Evolutionary conservation across 305 asterid genomes (phyloP).

Genomic region (Petunia hybrid): DNA sequence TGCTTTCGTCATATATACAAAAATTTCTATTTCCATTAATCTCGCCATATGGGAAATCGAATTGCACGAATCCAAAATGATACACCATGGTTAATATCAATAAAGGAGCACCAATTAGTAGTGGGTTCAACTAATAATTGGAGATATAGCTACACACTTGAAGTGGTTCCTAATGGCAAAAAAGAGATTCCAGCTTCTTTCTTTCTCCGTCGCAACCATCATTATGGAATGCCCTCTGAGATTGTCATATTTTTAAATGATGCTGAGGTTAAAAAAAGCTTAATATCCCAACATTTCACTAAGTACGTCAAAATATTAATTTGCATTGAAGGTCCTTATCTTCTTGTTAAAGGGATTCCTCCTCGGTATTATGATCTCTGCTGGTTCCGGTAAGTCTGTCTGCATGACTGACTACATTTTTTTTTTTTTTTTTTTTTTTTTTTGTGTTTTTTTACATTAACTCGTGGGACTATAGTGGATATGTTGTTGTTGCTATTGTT

Average conservation of each 20-base stretch:
- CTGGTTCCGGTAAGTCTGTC: not conserved
- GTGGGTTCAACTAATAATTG: not conserved
- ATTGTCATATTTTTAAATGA: not conserved
- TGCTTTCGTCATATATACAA: too few species aligned
- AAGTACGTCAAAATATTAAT: constrained; percentile 2
- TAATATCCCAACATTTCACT: not conserved
- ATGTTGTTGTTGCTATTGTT: too few species aligned
- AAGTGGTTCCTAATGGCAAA: not conserved
- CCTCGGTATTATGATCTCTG: not conserved
- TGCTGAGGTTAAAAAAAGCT: not conserved
- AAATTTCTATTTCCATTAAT: too few species aligned
- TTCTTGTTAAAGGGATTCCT: not conserved
- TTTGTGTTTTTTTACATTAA: too few species aligned
- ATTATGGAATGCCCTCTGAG: not conserved
- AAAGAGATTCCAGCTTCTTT: constrained; percentile 14
- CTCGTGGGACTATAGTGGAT: too few species aligned
- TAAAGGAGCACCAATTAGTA: not conserved
- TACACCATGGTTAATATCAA: not conserved
- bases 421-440: too few species aligned
- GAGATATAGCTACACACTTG: not conserved
- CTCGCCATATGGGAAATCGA: not conserved
- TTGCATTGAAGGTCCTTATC: not conserved
- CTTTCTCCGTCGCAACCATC: constrained; percentile 18
- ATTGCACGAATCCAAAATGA: constrained; percentile 8
- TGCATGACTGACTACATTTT: not conserved